These are phyloP conservation scores for Secale cereale DNA, from an alignment of 176 grass and related monocot species.

Conservation along the genomic window DNA sequence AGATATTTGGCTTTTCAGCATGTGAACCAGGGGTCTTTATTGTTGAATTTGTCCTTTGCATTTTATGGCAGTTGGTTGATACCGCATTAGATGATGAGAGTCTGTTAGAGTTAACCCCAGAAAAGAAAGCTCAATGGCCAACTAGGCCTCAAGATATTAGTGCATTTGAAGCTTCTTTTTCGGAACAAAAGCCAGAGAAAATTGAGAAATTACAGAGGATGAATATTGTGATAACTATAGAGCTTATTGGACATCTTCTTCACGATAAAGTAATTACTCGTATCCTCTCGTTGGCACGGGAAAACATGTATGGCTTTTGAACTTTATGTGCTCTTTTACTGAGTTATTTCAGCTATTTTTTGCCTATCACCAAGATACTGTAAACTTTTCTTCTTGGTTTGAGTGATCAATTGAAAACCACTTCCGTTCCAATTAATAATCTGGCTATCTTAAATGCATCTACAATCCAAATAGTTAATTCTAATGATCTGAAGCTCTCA, in stretches of 20 bases:
- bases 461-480: constrained; percentile 24
- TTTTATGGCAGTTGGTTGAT: constrained; percentile 86
- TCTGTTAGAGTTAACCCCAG: constrained; percentile 64
- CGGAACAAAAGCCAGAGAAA: constrained; percentile 59
- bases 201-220: constrained; percentile 70
- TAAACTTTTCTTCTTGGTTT: not conserved
- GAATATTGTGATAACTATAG: constrained; percentile 67
- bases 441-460: not conserved
- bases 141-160: constrained; percentile 57
- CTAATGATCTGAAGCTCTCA: constrained; percentile 4
- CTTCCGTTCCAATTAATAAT: not conserved
- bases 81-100: constrained; percentile 84
- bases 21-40: constrained; percentile 70
- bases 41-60: constrained; percentile 67
- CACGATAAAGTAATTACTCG: constrained; percentile 91
- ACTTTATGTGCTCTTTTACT: constrained; percentile 35
- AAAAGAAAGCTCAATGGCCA: constrained; percentile 66
- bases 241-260: constrained; percentile 80
- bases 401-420: not conserved
- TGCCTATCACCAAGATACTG: not conserved
- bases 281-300: constrained; percentile 88
- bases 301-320: constrained; percentile 92
- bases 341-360: constrained; percentile 27
- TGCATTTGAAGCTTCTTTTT: constrained; percentile 54
- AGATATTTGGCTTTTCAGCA: constrained; percentile 70